Evolutionary conservation across 2,329 filamentous ascomycete species (phyloP).

Genomic region (Xylaria multiplex): DNA sequence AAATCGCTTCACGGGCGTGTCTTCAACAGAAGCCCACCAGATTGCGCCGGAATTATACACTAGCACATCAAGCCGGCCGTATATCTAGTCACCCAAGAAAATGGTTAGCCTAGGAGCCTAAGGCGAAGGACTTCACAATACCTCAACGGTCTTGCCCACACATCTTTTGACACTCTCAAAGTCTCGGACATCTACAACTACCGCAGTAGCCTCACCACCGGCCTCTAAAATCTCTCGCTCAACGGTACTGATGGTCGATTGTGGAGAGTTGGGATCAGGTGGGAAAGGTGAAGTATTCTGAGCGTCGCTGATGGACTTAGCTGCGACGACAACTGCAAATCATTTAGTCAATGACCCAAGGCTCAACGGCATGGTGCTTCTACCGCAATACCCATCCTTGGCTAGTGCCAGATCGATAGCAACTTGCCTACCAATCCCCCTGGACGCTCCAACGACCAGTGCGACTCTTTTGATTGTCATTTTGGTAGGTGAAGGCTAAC

Average conservation of each 20-base stretch:
- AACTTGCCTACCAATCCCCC: conserved; percentile 83
- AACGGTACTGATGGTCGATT: conserved; percentile 84
- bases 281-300: conserved; percentile 68
- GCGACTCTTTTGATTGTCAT: conserved; percentile 63
- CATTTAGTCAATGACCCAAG: conserved; percentile 7
- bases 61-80: conserved; percentile 75
- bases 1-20: conserved; percentile 80
- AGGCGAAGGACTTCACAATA: conserved; percentile 36
- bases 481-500: not conserved
- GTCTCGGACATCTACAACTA: conserved; percentile 76
- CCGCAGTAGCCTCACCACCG: conserved; percentile 71
- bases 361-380: conserved; percentile 13
- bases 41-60: conserved; percentile 88
- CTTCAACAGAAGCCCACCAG: conserved; percentile 80
- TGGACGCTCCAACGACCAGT: conserved; percentile 77
- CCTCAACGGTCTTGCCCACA: conserved; percentile 65
- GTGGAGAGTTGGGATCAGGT: conserved; percentile 77
- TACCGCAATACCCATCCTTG: conserved; percentile 75
- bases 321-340: conserved; percentile 74
- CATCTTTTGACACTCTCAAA: conserved; percentile 69
- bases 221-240: conserved; percentile 74
- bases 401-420: conserved; percentile 82
- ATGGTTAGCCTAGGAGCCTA: conserved; percentile 14
- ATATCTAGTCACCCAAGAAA: conserved; percentile 52
- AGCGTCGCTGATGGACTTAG: conserved; percentile 77